Conservation (phyloP, 208 protist genomes). For the Trypanosoma avium region DNA sequence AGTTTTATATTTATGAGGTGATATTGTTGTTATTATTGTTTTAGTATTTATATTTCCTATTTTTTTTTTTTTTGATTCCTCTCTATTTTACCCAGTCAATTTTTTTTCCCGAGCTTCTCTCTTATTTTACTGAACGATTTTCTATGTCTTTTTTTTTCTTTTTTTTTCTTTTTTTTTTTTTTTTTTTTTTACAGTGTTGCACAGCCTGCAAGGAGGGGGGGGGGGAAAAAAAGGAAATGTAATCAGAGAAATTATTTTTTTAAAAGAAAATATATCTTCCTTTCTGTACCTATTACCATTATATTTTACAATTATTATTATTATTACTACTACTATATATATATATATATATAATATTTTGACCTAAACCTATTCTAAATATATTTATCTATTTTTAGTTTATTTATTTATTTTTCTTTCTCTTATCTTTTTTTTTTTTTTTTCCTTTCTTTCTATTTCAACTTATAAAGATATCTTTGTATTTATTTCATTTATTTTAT, state of each 20-base stretch:
- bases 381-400: not conserved
- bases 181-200: not conserved
- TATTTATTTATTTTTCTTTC: not conserved
- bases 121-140: conserved; percentile 2
- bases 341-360: not conserved
- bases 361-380: conserved; percentile 2
- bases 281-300: not conserved
- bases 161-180: conserved; percentile 16
- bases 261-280: conserved; percentile 3
- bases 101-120: not conserved
- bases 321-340: not conserved
- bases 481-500: too few species aligned
- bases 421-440: conserved; percentile 12
- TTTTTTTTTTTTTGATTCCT: too few species aligned
- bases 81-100: too few species aligned
- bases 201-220: too few species aligned
- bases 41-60: too few species aligned
- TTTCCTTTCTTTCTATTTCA: conserved; percentile 4
- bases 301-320: too few species aligned
- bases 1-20: too few species aligned
- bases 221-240: too few species aligned
- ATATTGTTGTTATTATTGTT: too few species aligned
- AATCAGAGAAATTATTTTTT: not conserved
- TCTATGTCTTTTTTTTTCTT: conserved; percentile 10
- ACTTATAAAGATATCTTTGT: too few species aligned